Base-by-base conservation (phyloP, 495 filamentous ascomycete genomes). In the Penicillium fimorum region DNA sequence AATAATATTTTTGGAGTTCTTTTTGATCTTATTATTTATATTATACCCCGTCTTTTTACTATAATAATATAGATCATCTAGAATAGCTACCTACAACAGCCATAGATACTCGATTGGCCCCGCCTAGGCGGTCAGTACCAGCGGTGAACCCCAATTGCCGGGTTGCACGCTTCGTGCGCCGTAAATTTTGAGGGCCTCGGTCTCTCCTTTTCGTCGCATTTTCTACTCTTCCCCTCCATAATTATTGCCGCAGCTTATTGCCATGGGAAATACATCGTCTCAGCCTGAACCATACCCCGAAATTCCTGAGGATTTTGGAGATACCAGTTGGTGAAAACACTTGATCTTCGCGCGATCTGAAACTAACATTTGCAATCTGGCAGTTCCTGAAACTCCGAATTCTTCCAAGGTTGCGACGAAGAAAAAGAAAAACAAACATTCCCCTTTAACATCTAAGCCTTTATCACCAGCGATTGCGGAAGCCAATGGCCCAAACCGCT, bases 391-490 rank as follows among this genome's bases (percentile, higher is more conserved):
- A 51, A 51, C 40, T 18, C 45, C 53, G 29, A n/a, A 55, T 50
- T n/a, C 24, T 2, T 38, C 53, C 17, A 29, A n/a, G 33, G 11
- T 22, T 20, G 17, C 32, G 40, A 38, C 24, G 17, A 58, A 56
- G 20, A 27, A 47, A 24, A 60, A 59, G 35, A 57, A 46, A 6
- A 59, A 69, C 42, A 61, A 58, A 24, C 54, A 55, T 32, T 48
- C 38, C n/a, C 43, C 27, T 13, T 20, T 42, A 5, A 5, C 5
- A 32, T 18, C 50, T 32, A 42, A 51, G n/a, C 42, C 40, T 8
- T 15, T n/a, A 7, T 45, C 53, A 0, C 13, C 46, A 11, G 13
- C 37, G 35, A 25, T 37, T 29, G 37, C 22, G 12, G 3, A 13
- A 5, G 11, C 33, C 30, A 58, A 53, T 46, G 49, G 43, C 9